A percentile compares a stretch with the other conserved stretches of the same genome.
Evolutionary conservation across 169 alveolate species (phyloP).

Genomic region (Toxoplasma gondii): DNA sequence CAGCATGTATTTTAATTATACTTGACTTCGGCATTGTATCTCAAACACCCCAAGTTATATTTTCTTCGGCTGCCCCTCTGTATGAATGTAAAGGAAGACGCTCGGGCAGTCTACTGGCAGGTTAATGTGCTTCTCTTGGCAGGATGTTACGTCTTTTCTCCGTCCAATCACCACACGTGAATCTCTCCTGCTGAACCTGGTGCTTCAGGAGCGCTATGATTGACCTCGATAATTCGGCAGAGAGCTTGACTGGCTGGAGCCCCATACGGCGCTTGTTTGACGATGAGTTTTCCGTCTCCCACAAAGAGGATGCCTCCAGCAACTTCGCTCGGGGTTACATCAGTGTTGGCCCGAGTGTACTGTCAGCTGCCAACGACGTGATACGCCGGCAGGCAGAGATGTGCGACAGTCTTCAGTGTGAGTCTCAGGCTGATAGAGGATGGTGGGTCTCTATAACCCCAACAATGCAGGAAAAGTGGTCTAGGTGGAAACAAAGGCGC

Average conservation of each 20-base stretch:
- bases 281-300: background rate
- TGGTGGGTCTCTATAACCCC: background rate
- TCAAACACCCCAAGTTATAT: too few relatives aligned
- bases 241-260: background rate
- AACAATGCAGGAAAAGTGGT: background rate
- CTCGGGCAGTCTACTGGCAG: too few relatives aligned
- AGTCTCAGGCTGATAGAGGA: background rate
- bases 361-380: constrained; percentile 1
- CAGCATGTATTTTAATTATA: too few relatives aligned
- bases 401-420: constrained; percentile 31
- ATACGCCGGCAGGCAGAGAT: constrained; percentile 46
- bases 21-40: too few relatives aligned
- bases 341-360: background rate
- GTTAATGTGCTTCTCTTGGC: too few relatives aligned
- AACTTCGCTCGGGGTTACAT: constrained; percentile 45
- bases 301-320: constrained; percentile 42
- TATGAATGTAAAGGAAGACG: too few relatives aligned
- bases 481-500: background rate
- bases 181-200: too few relatives aligned
- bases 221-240: constrained; percentile 36
- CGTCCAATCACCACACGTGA: too few relatives aligned
- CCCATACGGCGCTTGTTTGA: constrained; percentile 15
- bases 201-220: constrained; percentile 43
- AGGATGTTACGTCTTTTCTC: too few relatives aligned
- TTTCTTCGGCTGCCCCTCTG: too few relatives aligned